A percentile compares a stretch with the other conserved stretches of the same genome.
These are phyloP conservation scores for Tuber indicum DNA, from an alignment of 495 filamentous ascomycete species.

Conservation along the genomic window DNA sequence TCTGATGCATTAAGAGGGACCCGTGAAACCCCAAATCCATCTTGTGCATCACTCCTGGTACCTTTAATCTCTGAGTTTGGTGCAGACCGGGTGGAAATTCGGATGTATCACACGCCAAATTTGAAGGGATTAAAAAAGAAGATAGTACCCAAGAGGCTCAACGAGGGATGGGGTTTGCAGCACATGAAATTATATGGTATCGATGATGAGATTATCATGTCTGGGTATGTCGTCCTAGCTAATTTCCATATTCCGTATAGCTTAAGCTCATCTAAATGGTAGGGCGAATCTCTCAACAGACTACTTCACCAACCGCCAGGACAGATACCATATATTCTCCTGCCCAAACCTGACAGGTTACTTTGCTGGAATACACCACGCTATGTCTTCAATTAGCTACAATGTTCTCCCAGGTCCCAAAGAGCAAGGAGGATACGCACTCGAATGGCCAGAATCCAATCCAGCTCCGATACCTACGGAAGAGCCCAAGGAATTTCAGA, in stretches of 20 bases:
- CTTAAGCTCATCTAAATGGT: neutral
- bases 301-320: conserved; percentile 94
- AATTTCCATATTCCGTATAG: neutral
- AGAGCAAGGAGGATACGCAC: conserved; percentile 56
- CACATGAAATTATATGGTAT: conserved; percentile 99
- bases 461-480: conserved; percentile 63
- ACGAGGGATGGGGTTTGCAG: conserved; percentile 96
- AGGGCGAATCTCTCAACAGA: conserved; percentile 87
- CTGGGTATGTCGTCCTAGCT: conserved; percentile 55
- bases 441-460: conserved; percentile 76
- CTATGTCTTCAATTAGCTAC: conserved; percentile 74
- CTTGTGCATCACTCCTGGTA: conserved; percentile 81
- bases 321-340: conserved; percentile 87
- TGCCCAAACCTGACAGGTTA: conserved; percentile 73
- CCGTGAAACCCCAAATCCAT: conserved; percentile 77
- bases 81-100: conserved; percentile 76
- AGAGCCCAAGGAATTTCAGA: conserved; percentile 60
- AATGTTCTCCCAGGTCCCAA: conserved; percentile 58
- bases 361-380: conserved; percentile 68
- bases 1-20: conserved; percentile 89
- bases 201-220: conserved; percentile 92
- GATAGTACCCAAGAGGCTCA: conserved; percentile 77
- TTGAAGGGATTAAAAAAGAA: conserved; percentile 79
- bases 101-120: conserved; percentile 97
- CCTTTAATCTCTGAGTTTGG: conserved; percentile 78